These are phyloP conservation scores for Rosa lucieae DNA, from an alignment of 306 rosid genomes.

Conservation along the genomic window DNA sequence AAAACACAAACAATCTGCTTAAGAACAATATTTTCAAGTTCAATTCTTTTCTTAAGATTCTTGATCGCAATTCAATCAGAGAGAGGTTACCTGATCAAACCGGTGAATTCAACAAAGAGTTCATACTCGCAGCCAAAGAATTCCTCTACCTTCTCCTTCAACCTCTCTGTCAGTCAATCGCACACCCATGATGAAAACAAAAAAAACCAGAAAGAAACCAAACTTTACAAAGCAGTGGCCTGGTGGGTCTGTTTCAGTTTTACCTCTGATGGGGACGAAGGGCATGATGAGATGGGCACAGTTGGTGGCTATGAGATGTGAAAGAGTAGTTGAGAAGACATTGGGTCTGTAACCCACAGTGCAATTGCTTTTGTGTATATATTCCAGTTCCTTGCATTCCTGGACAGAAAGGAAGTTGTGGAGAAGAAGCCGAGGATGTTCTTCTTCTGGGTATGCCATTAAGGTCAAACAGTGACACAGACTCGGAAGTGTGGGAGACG, in stretches of 20 bases:
- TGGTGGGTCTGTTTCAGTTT: background rate
- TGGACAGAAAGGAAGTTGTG: conserved; percentile 34
- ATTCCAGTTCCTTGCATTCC: conserved; percentile 61
- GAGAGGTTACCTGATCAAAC: conserved; percentile 71
- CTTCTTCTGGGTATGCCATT: conserved; percentile 20
- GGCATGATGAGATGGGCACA: conserved; percentile 70
- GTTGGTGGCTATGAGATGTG: conserved; percentile 80
- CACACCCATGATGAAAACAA: background rate
- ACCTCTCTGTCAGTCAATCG: conserved; percentile 57
- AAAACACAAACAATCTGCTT: background rate
- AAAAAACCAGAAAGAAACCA: background rate
- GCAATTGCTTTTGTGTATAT: conserved; percentile 84
- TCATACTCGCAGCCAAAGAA: conserved; percentile 77
- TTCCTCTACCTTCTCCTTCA: conserved; percentile 88
- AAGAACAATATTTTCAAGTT: background rate
- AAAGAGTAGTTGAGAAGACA: conserved; percentile 84
- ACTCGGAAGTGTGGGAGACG: background rate
- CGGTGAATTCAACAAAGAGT: conserved; percentile 85
- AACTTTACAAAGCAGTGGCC: background rate
- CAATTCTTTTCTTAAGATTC: background rate
- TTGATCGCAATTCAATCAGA: background rate
- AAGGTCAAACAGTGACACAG: background rate
- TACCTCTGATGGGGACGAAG: conserved; percentile 77
- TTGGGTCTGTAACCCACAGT: conserved; percentile 85
- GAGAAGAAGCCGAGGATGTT: conserved; percentile 52